Conservation (phyloP, 208 protist genomes). For the Novymonas esmeraldas region DNA sequence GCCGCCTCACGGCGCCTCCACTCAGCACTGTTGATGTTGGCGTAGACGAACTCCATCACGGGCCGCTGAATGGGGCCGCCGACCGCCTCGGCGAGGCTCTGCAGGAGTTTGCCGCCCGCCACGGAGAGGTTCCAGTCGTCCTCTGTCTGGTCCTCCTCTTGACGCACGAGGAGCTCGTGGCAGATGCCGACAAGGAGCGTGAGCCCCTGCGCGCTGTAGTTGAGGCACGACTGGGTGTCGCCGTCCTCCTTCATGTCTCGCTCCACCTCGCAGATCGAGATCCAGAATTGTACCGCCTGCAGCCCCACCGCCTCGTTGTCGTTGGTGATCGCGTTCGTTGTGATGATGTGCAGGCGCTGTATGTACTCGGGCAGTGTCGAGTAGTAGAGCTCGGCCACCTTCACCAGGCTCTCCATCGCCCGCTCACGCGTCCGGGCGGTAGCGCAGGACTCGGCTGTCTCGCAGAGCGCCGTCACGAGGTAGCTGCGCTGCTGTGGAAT, state of each 20-base stretch:
- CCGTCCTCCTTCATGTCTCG: slow-evolving; percentile 73
- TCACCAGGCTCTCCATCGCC: slow-evolving; percentile 95
- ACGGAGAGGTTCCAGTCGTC: slow-evolving; percentile 95
- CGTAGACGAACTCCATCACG: slow-evolving; percentile 95
- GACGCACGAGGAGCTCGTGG: slow-evolving; percentile 82
- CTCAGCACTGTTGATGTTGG: slow-evolving; percentile 88
- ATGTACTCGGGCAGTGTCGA: slow-evolving; percentile 94
- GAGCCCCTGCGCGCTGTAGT: slow-evolving; percentile 89
- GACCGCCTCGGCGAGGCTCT: slow-evolving; percentile 85
- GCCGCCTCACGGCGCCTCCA: slow-evolving; percentile 97
- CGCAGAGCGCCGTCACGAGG: slow-evolving; percentile 93
- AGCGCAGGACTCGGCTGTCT: slow-evolving; percentile 38
- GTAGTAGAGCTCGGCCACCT: slow-evolving; percentile 97
- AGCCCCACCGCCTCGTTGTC: slow-evolving; percentile 92
- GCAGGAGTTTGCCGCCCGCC: slow-evolving; percentile 92
- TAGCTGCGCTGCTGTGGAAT: slow-evolving; percentile 88
- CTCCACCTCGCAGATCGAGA: slow-evolving; percentile 96
- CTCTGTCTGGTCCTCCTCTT: slow-evolving; percentile 94
- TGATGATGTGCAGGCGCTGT: slow-evolving; percentile 84
- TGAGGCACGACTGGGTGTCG: slow-evolving; percentile 44
- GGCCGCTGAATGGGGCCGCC: slow-evolving; percentile 65
- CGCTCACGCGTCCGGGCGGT: slow-evolving; percentile 69
- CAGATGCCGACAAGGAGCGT: slow-evolving; percentile 89
- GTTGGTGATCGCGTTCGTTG: slow-evolving; percentile 86
- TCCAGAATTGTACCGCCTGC: slow-evolving; percentile 98